Conservation (phyloP, 2,329 filamentous ascomycete genomes). For the Aspergillus brunneoviolaceus region DNA sequence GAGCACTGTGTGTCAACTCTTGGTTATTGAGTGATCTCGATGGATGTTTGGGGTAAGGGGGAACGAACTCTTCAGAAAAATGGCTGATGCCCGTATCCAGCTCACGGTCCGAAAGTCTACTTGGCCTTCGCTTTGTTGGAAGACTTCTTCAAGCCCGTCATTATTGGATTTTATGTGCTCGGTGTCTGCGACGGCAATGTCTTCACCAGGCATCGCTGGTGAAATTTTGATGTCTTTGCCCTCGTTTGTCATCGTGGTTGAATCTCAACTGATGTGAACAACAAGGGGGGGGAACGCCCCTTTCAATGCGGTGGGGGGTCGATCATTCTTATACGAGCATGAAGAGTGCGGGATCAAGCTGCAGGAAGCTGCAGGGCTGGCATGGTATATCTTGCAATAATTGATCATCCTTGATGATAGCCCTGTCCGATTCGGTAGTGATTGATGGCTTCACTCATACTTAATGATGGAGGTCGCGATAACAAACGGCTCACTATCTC, state of each 20-base stretch:
- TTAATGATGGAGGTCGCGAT: neutral
- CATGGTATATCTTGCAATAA: neutral
- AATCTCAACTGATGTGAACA: neutral
- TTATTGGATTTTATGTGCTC: constrained; percentile 22
- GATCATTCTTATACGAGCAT: neutral
- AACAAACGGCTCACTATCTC: neutral
- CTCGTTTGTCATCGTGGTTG: constrained; percentile 7
- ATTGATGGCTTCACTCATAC: neutral
- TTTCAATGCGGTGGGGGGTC: neutral
- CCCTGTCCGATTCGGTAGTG: neutral
- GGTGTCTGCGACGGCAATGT: constrained; percentile 25
- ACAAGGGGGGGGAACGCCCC: neutral
- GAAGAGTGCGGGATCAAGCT: neutral
- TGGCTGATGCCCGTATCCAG: constrained; percentile 53
- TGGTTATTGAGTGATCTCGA: too few relatives aligned
- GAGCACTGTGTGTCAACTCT: constrained; percentile 10
- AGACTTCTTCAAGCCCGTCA: constrained; percentile 45
- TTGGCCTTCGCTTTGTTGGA: constrained; percentile 48
- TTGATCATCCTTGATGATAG: neutral
- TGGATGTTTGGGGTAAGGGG: neutral
- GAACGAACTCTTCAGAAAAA: constrained; percentile 51
- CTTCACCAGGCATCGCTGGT: constrained; percentile 13
- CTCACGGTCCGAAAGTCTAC: constrained; percentile 56
- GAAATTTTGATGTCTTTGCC: constrained; percentile 14
- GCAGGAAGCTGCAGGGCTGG: neutral